These are phyloP conservation scores for Yamadazyma takamatsuzukensis DNA, from an alignment of 805 yeast species.

Conservation along the genomic window DNA sequence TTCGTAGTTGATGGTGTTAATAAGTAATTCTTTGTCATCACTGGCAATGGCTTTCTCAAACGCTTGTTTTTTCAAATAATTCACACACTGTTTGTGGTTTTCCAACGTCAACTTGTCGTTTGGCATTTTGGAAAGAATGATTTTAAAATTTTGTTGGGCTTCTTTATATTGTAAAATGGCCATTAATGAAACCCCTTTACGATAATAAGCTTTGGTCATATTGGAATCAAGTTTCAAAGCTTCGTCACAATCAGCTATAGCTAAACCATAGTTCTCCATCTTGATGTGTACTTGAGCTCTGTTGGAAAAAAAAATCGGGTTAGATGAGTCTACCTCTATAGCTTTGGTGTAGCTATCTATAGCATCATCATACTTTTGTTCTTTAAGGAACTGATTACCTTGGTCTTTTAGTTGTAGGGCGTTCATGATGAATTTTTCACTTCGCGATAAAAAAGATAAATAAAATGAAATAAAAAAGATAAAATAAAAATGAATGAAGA, in stretches of 20 bases:
- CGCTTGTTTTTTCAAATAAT: constrained; percentile 65
- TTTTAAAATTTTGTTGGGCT: constrained; percentile 66
- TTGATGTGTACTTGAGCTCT: constrained; percentile 89
- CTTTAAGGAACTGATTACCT: constrained; percentile 73
- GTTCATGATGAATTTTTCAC: too few relatives aligned
- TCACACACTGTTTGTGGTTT: constrained; percentile 59
- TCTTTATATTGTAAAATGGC: constrained; percentile 74
- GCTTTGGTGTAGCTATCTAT: constrained; percentile 71
- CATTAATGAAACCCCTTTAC: constrained; percentile 78
- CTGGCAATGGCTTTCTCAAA: constrained; percentile 85
- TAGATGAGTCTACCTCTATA: constrained; percentile 55
- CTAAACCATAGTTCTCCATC: constrained; percentile 80
- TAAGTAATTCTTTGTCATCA: constrained; percentile 53
- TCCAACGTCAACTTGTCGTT: constrained; percentile 63
- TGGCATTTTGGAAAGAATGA: constrained; percentile 61
- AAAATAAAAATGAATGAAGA: too few relatives aligned
- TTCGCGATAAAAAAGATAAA: too few relatives aligned
- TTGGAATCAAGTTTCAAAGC: constrained; percentile 66
- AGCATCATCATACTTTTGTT: constrained; percentile 61
- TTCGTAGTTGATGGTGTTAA: constrained; percentile 46
- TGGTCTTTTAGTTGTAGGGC: constrained; percentile 57
- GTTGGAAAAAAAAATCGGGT: constrained; percentile 72
- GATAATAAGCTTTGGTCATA: constrained; percentile 77
- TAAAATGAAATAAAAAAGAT: too few relatives aligned
- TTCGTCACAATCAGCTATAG: constrained; percentile 70